These are phyloP conservation scores for Ophiostoma sp. DNA, from an alignment of 2,329 filamentous ascomycete genomes.

Conservation along the genomic window DNA sequence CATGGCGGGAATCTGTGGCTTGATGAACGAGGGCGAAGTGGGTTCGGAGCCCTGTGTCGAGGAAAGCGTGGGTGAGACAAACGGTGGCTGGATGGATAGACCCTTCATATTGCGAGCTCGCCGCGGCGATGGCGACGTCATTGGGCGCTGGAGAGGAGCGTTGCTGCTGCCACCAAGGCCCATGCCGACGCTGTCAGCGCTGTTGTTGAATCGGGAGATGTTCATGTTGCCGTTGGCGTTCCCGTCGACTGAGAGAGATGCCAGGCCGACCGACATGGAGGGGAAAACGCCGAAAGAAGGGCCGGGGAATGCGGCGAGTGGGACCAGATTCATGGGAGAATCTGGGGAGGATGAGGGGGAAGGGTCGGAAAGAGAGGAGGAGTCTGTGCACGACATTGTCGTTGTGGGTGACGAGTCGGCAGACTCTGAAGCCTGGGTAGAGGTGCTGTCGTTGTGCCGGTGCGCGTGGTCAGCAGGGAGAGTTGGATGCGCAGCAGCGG, in stretches of 20 bases:
- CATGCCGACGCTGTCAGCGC: not conserved
- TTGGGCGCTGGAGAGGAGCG: constrained; percentile 45
- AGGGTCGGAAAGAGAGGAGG: constrained; percentile 80
- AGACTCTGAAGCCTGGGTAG: constrained; percentile 72
- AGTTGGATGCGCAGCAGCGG: constrained; percentile 23
- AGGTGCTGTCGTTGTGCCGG: constrained; percentile 71
- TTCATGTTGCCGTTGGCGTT: constrained; percentile 18
- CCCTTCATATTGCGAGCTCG: constrained; percentile 80
- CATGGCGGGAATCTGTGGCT: constrained; percentile 65
- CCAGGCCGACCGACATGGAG: constrained; percentile 37
- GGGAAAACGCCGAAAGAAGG: constrained; percentile 49
- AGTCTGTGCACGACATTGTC: constrained; percentile 86
- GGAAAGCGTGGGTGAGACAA: constrained; percentile 40
- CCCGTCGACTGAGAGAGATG: constrained; percentile 40
- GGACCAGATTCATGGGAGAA: constrained; percentile 70
- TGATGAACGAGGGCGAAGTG: constrained; percentile 71
- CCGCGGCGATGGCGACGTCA: constrained; percentile 64
- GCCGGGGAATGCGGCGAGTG: constrained; percentile 62
- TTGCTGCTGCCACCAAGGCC: not conserved
- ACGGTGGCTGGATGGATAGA: constrained; percentile 66
- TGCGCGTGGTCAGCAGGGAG: constrained; percentile 45
- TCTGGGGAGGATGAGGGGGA: constrained; percentile 91
- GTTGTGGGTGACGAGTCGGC: constrained; percentile 93
- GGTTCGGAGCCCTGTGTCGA: constrained; percentile 56
- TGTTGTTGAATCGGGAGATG: not conserved